Conservation (phyloP, 2,329 filamentous ascomycete species). For the Microdochium trichocladiopsis region DNA sequence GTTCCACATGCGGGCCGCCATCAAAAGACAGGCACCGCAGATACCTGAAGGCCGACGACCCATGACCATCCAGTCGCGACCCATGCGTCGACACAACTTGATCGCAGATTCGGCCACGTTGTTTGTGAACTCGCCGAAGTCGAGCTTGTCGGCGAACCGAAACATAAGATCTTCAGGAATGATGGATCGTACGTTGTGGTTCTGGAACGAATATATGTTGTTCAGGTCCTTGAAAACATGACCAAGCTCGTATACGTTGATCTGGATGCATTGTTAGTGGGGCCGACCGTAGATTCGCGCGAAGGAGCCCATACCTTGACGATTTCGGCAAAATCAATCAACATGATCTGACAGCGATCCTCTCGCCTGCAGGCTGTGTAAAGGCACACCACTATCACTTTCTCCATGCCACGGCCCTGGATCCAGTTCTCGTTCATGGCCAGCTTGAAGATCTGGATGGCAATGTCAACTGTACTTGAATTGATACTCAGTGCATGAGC, state of each 20-base stretch:
- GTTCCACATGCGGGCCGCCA: slow-evolving; percentile 97
- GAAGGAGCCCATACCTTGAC: slow-evolving; percentile 28
- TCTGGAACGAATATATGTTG: slow-evolving; percentile 62
- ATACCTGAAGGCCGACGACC: slow-evolving; percentile 90
- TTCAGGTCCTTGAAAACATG: slow-evolving; percentile 82
- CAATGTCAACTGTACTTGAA: slow-evolving; percentile 56
- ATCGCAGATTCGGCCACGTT: slow-evolving; percentile 85
- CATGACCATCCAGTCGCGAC: slow-evolving; percentile 93
- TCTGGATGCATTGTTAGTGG: slow-evolving; percentile 22
- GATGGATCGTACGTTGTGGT: slow-evolving; percentile 53
- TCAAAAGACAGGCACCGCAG: slow-evolving; percentile 87
- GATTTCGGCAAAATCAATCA: slow-evolving; percentile 92
- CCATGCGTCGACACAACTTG: slow-evolving; percentile 86
- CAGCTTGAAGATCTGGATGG: slow-evolving; percentile 69
- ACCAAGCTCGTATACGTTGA: slow-evolving; percentile 90
- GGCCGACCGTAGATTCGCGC: background rate
- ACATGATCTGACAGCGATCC: slow-evolving; percentile 75
- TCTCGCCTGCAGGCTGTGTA: slow-evolving; percentile 82
- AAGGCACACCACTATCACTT: slow-evolving; percentile 83
- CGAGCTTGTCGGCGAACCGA: slow-evolving; percentile 84
- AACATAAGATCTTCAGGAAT: slow-evolving; percentile 87
- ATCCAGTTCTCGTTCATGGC: slow-evolving; percentile 71
- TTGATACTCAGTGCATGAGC: slow-evolving; percentile 51
- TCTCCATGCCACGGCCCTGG: slow-evolving; percentile 77
- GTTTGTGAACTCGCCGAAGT: slow-evolving; percentile 76